These are phyloP conservation scores for Psilocybe mexicana DNA, from an alignment of 1,284 basidiomycete species.

Conservation along the genomic window DNA sequence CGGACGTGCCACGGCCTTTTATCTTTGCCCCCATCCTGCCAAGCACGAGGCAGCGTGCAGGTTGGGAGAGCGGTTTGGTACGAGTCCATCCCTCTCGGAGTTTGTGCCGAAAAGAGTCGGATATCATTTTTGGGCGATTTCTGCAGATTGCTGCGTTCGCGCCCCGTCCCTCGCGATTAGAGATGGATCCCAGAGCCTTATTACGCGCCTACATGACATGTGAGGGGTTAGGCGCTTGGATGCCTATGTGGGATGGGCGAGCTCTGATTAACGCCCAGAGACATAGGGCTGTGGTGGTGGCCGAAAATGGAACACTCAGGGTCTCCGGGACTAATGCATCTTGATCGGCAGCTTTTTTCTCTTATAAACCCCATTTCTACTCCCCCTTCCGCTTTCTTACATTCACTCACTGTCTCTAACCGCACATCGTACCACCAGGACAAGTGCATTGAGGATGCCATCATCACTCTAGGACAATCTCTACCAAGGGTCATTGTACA, in stretches of 20 bases:
- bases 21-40: no score
- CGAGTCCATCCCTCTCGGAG: constrained; percentile 2
- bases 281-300: not conserved
- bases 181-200: not conserved
- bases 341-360: no score
- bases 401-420: no score
- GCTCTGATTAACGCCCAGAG: not conserved
- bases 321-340: not conserved
- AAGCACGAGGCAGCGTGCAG: no score
- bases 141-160: not conserved
- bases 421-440: no score
- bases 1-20: no score
- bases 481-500: no score
- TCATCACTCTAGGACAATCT: no score
- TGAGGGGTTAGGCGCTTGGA: constrained; percentile 9
- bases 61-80: no score
- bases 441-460: no score
- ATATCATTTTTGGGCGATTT: not conserved
- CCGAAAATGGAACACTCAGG: not conserved
- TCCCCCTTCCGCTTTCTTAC: no score
- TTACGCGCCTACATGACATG: not conserved
- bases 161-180: not conserved
- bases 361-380: no score
- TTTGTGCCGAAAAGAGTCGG: constrained; percentile 7
- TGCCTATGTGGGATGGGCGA: not conserved